Percentiles rank a stretch among this genome's conserved stretches.
phyloP scores from a whole-genome alignment of 345 rosid genomes.

The Bretschneidera sinensis region DNA sequence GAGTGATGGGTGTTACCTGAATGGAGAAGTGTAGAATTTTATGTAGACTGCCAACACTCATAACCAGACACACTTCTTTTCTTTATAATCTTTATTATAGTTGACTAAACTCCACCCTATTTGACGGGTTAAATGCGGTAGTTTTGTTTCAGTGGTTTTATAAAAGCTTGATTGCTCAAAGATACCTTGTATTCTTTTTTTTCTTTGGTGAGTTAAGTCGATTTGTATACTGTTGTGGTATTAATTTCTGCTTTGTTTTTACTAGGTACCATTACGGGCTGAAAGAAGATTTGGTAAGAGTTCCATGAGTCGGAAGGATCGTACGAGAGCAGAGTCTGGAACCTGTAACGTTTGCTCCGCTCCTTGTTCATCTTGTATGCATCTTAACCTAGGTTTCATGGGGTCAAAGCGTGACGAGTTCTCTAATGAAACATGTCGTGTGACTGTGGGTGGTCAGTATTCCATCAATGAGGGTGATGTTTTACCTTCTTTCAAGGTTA shows the following conservation, averaged over 20 bases:
- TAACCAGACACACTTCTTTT: background rate
- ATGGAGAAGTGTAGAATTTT: too few species aligned
- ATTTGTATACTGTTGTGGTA: background rate
- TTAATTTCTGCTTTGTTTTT: conserved; percentile 10
- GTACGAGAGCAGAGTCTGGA: conserved; percentile 55
- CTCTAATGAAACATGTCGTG: conserved; percentile 61
- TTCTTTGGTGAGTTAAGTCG: background rate
- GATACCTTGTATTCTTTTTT: background rate
- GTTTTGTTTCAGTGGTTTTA: background rate
- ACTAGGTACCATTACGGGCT: conserved; percentile 33
- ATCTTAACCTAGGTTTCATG: conserved; percentile 40
- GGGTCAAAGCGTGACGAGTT: conserved; percentile 53
- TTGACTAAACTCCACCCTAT: background rate
- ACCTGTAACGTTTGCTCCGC: conserved; percentile 76
- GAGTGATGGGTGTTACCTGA: too few species aligned
- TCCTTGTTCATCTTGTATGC: conserved; percentile 86
- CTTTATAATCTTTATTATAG: background rate
- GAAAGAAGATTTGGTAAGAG: conserved; percentile 29
- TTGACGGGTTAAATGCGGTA: background rate
- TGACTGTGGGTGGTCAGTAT: conserved; percentile 45
- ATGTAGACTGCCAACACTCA: background rate
- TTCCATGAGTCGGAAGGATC: conserved; percentile 45
- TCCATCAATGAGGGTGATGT: conserved; percentile 50
- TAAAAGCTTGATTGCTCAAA: background rate
- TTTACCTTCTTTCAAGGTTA: conserved; percentile 23